These are phyloP conservation scores for Eucalyptus paniculata DNA, from an alignment of 345 rosid genomes.

Conservation along the genomic window DNA sequence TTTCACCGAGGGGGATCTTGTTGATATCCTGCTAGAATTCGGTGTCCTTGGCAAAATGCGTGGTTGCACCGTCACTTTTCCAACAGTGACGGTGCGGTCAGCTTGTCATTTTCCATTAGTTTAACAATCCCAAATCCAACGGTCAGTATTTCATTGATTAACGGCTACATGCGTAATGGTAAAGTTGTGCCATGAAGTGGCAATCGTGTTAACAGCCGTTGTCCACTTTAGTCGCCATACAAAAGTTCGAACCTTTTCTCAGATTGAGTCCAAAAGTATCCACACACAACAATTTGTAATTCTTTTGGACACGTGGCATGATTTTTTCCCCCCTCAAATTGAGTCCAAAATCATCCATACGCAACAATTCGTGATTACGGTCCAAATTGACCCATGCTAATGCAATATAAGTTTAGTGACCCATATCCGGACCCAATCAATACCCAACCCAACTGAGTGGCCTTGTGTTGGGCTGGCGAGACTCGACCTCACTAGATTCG, in stretches of 20 bases:
- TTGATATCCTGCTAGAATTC: too few relatives aligned
- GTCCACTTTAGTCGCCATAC: neutral
- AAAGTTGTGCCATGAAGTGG: neutral
- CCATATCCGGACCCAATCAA: too few relatives aligned
- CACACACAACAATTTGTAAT: neutral
- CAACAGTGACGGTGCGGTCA: too few relatives aligned
- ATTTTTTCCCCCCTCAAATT: accelerated
- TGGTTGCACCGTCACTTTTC: too few relatives aligned
- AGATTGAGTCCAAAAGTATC: neutral
- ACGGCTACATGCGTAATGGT: neutral
- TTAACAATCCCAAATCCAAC: neutral
- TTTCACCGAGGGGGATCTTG: too few relatives aligned
- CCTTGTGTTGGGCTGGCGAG: too few relatives aligned
- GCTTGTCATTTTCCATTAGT: too few relatives aligned
- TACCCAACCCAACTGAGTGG: too few relatives aligned
- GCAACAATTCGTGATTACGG: neutral
- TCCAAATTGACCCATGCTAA: too few relatives aligned
- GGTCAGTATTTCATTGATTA: neutral
- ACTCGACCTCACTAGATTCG: accelerated
- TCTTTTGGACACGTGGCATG: neutral
- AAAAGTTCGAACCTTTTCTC: neutral
- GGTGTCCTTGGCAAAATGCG: too few relatives aligned
- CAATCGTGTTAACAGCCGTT: neutral
- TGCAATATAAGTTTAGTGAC: too few relatives aligned
- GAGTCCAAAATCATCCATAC: neutral